These are phyloP conservation scores for Wickerhamiella cacticola DNA, from an alignment of 805 yeast genomes.

Conservation along the genomic window DNA sequence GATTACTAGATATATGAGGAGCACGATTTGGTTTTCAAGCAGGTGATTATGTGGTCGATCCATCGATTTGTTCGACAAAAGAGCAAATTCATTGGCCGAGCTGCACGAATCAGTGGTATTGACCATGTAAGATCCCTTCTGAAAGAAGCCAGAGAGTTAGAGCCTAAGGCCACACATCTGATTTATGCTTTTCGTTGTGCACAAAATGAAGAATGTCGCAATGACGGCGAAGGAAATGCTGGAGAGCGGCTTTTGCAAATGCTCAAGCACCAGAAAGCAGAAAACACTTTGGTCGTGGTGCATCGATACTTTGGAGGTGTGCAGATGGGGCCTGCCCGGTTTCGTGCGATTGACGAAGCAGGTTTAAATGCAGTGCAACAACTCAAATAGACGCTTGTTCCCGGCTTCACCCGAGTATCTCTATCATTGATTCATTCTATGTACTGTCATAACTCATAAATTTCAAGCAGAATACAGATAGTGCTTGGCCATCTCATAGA, in stretches of 20 bases:
- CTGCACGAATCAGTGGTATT: background rate
- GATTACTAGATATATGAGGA: too few species aligned
- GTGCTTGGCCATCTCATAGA: slow-evolving; percentile 86
- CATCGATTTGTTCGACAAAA: slow-evolving; percentile 2
- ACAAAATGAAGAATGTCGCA: background rate
- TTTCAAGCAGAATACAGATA: slow-evolving; percentile 2
- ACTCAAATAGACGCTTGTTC: background rate
- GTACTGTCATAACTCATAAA: slow-evolving; percentile 8
- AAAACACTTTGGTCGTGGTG: background rate
- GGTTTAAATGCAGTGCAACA: background rate
- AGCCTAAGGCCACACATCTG: slow-evolving; percentile 2
- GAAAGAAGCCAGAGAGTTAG: background rate
- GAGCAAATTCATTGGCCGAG: slow-evolving; percentile 6
- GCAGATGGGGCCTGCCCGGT: slow-evolving; percentile 3
- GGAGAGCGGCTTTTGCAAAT: slow-evolving; percentile 7
- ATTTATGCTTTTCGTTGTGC: background rate
- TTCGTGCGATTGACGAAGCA: slow-evolving; percentile 6
- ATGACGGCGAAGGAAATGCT: slow-evolving; percentile 9
- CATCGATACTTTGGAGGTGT: slow-evolving; percentile 4
- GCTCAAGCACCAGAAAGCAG: slow-evolving; percentile 4
- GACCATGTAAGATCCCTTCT: background rate
- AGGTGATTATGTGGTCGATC: slow-evolving; percentile 1
- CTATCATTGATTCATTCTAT: background rate
- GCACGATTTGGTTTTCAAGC: too few species aligned
- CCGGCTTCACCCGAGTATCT: background rate